These are phyloP conservation scores for Globisporangium splendens DNA, from an alignment of 352 stramenopile genomes.

Conservation along the genomic window DNA sequence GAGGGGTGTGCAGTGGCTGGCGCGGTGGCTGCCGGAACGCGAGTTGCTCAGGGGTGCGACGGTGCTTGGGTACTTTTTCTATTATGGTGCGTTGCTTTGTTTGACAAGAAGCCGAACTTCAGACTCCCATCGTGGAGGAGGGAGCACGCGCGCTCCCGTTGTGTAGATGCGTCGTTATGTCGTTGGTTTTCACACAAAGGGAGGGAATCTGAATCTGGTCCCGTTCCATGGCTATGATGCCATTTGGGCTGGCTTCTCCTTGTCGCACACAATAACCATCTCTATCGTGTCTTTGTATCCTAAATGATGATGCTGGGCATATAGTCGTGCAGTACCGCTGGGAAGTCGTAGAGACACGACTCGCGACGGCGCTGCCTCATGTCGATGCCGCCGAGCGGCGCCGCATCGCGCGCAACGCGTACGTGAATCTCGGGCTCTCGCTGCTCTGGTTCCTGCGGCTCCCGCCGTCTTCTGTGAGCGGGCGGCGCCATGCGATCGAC, in stretches of 20 bases:
- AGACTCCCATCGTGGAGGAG: too few relatives aligned
- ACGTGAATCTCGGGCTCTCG: conserved; percentile 28
- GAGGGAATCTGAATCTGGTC: too few relatives aligned
- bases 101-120: not conserved
- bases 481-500: conserved; percentile 5
- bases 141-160: not conserved
- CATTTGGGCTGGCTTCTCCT: not conserved
- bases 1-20: conserved; percentile 21
- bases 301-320: not conserved
- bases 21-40: conserved; percentile 36
- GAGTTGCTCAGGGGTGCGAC: conserved; percentile 19
- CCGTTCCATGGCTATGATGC: too few relatives aligned
- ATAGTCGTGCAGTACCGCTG: conserved; percentile 47
- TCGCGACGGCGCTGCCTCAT: conserved; percentile 24
- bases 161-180: not conserved
- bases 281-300: conserved; percentile 15
- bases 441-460: conserved; percentile 59
- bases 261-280: too few relatives aligned
- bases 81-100: conserved; percentile 34
- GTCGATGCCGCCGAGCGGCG: conserved; percentile 15
- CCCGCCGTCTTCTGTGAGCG: conserved; percentile 8
- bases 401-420: conserved; percentile 22
- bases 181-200: too few relatives aligned
- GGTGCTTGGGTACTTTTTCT: conserved; percentile 41
- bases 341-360: conserved; percentile 28